Base-by-base conservation (phyloP, 306 rosid species). In the Cajanus cajan region DNA sequence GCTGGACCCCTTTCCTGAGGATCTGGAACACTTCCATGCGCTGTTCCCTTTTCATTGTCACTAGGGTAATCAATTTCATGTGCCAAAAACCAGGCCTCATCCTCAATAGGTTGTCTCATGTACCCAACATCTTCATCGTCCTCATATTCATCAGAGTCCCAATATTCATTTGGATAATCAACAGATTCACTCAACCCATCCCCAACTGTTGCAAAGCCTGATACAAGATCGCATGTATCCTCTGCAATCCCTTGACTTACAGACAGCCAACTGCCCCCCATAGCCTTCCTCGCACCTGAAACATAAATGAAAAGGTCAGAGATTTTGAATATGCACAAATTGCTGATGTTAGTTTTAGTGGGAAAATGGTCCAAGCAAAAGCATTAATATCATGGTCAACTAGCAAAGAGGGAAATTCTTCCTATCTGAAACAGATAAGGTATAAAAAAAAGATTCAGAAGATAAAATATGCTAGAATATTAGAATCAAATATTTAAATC, bases 71-170 rank as follows among this genome's bases (percentile, higher is more conserved):
- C 99, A 52, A 96, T 89, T 86, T 96, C 99, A 59, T 96, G 99
- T n/a, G 97, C 99, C 85, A 96, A 79, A 83, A 96, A 96, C 99
- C 99, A 96, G 70, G 98, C 86, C 89, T 96, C 99, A 33, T 96
- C 99, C 90, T 96, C 98, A 76, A 96, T 96, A 54, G 99, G 99
- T 79, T 96, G 99, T 85, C 98, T 92, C 96, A 86, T 91, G 83
- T 96, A 96, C 55, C 99, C 99, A 75, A 91, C 92, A 47, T 96
- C 99, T 0, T 93, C 97, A 2, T 96, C 99, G 0, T 93, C 99
- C 1, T 93, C 99, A 77, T 96, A 96, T 74, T 96, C 98, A 89
- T 96, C 99, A 71, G 99, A 96, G 86, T 96, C 98, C 99, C 99
- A 96, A 81, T 93, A 91, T 75, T 95, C 98, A 76, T 90, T 92